Evolutionary conservation across 257 asterid genomes (phyloP), one percentile per base, ranked within the genome.

Genomic region (Rauvolfia tetraphylla): DNA sequence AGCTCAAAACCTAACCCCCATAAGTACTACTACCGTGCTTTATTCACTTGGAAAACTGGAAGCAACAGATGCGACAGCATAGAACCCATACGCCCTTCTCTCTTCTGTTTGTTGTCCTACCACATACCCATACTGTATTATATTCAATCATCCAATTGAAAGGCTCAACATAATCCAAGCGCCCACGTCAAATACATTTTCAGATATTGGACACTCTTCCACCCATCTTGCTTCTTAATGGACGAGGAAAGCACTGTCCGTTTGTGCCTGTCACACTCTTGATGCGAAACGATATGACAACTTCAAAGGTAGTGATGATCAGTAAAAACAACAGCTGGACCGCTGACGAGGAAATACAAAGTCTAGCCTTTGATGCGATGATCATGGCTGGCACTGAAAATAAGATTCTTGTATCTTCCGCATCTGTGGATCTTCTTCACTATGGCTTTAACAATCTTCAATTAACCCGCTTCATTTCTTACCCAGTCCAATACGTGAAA

Each of bases 351-450:
- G 20, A 15, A 12, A 18, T 53, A 3, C 4, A 53, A 5, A 22
- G n/a, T 53, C 59, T 1, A 25, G 46, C 5, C 15, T 27, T 20
- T 58, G 62, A 20, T 63, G 54, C 39, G 59, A 75, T 77, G 78
- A 74, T 63, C 73, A 44, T 58, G 74, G 68, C 42, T 46, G 38
- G 49, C 78, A 74, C 68, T 14, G 41, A 29, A 31, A 62, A 62
- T 29, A n/a, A 29, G 33, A 0, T 11, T 53, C 2, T 53, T 2
- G 13, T 14, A 29, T 33, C 41, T 10, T 25, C 20, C 18, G 66
- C 71, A 15, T 66, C 29, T 17, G 5, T 20, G 71, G 7, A 58
- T 25, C 66, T n/a, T n/a, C n/a, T n/a, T n/a, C n/a, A n/a, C n/a
- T n/a, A n/a, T n/a, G n/a, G n/a, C n/a, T n/a, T n/a, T n/a, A n/a